Base-by-base conservation (phyloP, 257 asterid genomes). In the Nicotiana obtusifolia region DNA sequence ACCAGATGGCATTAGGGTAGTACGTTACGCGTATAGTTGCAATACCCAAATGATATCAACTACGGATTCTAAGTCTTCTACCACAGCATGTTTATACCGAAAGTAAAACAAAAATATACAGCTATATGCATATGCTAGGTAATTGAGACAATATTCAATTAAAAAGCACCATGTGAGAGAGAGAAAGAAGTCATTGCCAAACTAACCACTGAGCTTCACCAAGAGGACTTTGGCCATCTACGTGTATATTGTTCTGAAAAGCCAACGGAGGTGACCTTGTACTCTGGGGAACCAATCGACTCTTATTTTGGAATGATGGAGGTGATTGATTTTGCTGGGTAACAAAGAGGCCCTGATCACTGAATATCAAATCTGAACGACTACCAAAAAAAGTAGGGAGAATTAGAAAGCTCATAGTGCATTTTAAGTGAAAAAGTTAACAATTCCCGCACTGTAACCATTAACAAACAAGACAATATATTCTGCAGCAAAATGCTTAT, bases 151-250 rank as follows among this genome's bases (percentile, higher is more conserved):
- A 20, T 35, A 53, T 14, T 61, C 31, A n/a, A 33, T 37, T 35
- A 54, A 54, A 10, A 26, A 44, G 49, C 61, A 49, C 37, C 8
- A 13, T 41, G 62, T 4, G 62, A 56, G 37, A 68, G 20, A 69
- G 14, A 7, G 44, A 15, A 60, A 49, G 35, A 22, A 47, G 41
- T 26, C 16, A 77, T 10, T 53, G 81, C 54, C 69, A 54, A 86
- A 91, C 92, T 88, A 87, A 94, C 95, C 52, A 88, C 52, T 85
- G 93, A 88, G 85, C 80, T 68, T 75, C 89, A 56, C 82, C 78
- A 22, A 80, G 87, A 62, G 90, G 90, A 81, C 64, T 81, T 81
- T 77, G 86, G 44, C 82, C 93, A 62, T 82, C 87, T 62, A 30
- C 84, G 84, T 83, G 83, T 49, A 54, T 77, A 83, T 83, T 89